A percentile compares a stretch with the other conserved stretches of the same genome.
These are phyloP conservation scores for Backusella circina DNA, from an alignment of 192 early-diverging fungal species.

Conservation along the genomic window DNA sequence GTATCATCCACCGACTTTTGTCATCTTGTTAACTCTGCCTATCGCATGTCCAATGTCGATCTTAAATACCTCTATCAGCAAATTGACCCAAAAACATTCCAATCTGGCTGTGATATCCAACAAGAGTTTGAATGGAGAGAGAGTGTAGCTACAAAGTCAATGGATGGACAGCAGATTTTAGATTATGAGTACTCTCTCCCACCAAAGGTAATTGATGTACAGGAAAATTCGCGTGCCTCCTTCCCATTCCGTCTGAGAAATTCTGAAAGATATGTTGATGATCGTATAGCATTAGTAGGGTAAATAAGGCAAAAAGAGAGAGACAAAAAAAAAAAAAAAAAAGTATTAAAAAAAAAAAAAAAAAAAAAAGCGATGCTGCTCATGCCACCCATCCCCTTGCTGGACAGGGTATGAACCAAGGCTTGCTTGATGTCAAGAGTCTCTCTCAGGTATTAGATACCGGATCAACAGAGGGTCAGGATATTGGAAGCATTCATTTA, in stretches of 20 bases:
- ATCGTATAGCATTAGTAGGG: slow-evolving; percentile 87
- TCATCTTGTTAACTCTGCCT: slow-evolving; percentile 77
- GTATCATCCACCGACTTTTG: slow-evolving; percentile 63
- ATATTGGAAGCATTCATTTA: slow-evolving; percentile 76
- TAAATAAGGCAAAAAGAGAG: too few relatives aligned
- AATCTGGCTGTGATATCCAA: slow-evolving; percentile 45
- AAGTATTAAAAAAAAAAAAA: too few relatives aligned
- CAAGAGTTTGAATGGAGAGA: slow-evolving; percentile 70
- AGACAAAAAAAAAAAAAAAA: too few relatives aligned
- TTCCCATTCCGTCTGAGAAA: slow-evolving; percentile 88
- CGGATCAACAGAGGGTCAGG: slow-evolving; percentile 69
- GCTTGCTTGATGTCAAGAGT: slow-evolving; percentile 78
- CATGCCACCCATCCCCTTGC: slow-evolving; percentile 95
- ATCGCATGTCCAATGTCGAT: slow-evolving; percentile 66
- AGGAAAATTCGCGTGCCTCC: slow-evolving; percentile 63
- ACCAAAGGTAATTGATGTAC: slow-evolving; percentile 60
- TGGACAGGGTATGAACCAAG: slow-evolving; percentile 96
- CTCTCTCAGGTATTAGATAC: slow-evolving; percentile 60
- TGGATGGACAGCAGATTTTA: not conserved
- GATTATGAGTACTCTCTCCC: slow-evolving; percentile 40
- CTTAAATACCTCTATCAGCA: slow-evolving; percentile 66
- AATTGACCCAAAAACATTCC: slow-evolving; percentile 38
- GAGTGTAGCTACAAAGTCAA: slow-evolving; percentile 28
- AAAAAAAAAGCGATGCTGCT: slow-evolving; percentile 84
- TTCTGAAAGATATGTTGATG: slow-evolving; percentile 68